Conservation (phyloP, 495 filamentous ascomycete species). For the Penicillium crystallinum region DNA sequence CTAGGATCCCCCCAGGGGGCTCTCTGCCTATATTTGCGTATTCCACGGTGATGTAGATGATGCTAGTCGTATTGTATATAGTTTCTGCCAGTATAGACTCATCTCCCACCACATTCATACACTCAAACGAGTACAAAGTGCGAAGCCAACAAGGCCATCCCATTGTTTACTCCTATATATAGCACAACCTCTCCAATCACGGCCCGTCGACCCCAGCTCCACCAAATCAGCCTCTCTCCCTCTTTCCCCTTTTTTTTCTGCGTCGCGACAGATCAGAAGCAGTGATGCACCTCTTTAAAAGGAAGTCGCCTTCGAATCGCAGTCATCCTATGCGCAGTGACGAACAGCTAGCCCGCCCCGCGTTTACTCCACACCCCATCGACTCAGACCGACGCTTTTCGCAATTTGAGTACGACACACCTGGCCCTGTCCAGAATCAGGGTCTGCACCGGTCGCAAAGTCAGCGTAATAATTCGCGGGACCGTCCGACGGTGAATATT, state of each 20-base stretch:
- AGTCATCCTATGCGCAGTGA: constrained; percentile 27
- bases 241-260: not conserved
- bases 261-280: not conserved
- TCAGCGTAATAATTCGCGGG: constrained; percentile 23
- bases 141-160: not conserved
- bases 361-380: constrained; percentile 19
- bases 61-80: too few relatives aligned
- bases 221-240: constrained; percentile 4
- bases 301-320: constrained; percentile 21
- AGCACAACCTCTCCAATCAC: constrained; percentile 3
- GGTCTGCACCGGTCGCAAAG: constrained; percentile 27
- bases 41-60: too few relatives aligned
- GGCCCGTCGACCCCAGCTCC: not conserved
- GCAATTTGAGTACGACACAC: not conserved
- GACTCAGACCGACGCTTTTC: constrained; percentile 20
- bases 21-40: too few relatives aligned
- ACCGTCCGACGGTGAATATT: constrained; percentile 22
- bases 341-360: constrained; percentile 27
- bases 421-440: not conserved
- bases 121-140: not conserved
- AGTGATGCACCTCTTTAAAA: constrained; percentile 32
- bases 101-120: not conserved
- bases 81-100: too few relatives aligned
- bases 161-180: constrained; percentile 11
- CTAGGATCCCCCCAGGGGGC: too few relatives aligned